Conservation (phyloP, 495 filamentous ascomycete species). For the Penicillium paxilli region DNA sequence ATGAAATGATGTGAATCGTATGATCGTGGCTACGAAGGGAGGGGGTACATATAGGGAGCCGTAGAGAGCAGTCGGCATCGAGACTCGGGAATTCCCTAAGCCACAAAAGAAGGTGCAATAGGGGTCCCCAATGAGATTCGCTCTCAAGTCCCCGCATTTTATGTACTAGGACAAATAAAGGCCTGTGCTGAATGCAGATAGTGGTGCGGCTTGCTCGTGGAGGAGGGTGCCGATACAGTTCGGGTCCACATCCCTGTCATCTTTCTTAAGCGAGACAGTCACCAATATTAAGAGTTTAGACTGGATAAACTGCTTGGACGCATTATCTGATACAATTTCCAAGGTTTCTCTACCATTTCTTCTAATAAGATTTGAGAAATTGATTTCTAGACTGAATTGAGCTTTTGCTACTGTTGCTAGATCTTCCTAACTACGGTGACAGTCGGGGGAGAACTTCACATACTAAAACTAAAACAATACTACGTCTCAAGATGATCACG, state of each 20-base stretch:
- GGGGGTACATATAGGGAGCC: constrained; percentile 10
- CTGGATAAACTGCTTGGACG: too few species aligned
- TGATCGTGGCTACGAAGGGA: not conserved
- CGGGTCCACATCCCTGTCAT: constrained; percentile 23
- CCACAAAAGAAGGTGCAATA: constrained; percentile 3
- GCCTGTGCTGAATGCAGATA: constrained; percentile 4
- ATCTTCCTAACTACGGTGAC: too few species aligned
- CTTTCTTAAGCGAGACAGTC: constrained; percentile 3
- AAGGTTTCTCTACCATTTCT: too few species aligned
- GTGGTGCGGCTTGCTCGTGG: constrained; percentile 16
- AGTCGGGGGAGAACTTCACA: too few species aligned
- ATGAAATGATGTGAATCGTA: too few species aligned
- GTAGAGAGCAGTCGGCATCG: not conserved
- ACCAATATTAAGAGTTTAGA: too few species aligned
- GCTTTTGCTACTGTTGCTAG: too few species aligned
- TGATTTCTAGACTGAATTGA: too few species aligned
- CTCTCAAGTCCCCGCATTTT: constrained; percentile 4
- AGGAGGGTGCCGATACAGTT: constrained; percentile 14
- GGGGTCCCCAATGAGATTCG: not conserved
- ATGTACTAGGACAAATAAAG: not conserved
- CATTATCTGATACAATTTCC: too few species aligned
- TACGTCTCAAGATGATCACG: too few species aligned
- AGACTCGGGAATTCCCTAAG: constrained; percentile 6
- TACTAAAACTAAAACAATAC: too few species aligned
- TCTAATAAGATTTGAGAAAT: too few species aligned